Evolutionary conservation across 2,329 filamentous ascomycete species (phyloP).

Genomic region (Pestalotiopsis sp.): DNA sequence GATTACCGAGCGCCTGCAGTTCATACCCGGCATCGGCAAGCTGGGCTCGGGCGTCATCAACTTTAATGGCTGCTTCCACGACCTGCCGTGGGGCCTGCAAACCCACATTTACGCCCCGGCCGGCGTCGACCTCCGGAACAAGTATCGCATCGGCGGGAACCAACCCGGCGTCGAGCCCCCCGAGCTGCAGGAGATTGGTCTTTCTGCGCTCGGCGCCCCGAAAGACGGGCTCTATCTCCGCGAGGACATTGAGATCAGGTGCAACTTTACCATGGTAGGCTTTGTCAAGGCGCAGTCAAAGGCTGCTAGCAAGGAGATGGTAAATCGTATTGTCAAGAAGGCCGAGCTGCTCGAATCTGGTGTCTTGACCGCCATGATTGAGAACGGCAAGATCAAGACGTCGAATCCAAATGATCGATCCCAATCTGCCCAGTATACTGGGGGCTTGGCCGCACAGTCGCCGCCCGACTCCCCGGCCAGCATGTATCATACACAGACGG

Average conservation of each 20-base stretch:
- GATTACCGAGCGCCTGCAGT: conserved; percentile 70
- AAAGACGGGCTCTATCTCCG: conserved; percentile 68
- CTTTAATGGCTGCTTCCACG: conserved; percentile 73
- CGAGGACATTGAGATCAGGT: conserved; percentile 72
- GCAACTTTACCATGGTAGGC: conserved; percentile 65
- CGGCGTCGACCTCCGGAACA: conserved; percentile 68
- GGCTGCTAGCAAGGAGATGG: conserved; percentile 68
- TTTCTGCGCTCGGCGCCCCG: conserved; percentile 60
- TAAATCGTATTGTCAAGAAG: conserved; percentile 71
- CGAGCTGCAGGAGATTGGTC: conserved; percentile 64
- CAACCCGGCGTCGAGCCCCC: conserved; percentile 67
- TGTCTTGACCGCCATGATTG: conserved; percentile 67
- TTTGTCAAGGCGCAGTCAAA: conserved; percentile 71
- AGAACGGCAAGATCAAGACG: conserved; percentile 65
- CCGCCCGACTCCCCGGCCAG: conserved; percentile 29
- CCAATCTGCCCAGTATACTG: conserved; percentile 23
- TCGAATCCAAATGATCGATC: conserved; percentile 47
- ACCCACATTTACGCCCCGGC: conserved; percentile 73
- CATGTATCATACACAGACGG: conserved; percentile 18
- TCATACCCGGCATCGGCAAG: conserved; percentile 67
- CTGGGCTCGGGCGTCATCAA: conserved; percentile 67
- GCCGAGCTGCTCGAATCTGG: conserved; percentile 70
- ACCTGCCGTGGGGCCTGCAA: conserved; percentile 73
- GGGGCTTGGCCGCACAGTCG: conserved; percentile 24
- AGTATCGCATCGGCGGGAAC: conserved; percentile 70